These are phyloP conservation scores for Lepiota subincarnata DNA, from an alignment of 768 basidiomycete species.

Conservation along the genomic window DNA sequence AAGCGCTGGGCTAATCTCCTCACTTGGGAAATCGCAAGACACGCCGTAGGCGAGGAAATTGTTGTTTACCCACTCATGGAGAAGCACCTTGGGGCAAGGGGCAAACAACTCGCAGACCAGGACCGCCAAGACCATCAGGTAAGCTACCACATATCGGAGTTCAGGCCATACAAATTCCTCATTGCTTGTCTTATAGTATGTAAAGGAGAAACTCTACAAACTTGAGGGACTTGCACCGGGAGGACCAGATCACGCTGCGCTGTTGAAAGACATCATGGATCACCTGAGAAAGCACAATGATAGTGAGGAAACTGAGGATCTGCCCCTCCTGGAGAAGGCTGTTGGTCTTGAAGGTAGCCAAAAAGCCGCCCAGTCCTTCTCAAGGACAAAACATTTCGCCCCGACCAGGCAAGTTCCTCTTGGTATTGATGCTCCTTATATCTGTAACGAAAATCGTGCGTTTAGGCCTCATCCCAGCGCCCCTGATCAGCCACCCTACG, in stretches of 20 bases:
- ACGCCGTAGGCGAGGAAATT: conserved; percentile 50
- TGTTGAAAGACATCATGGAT: conserved; percentile 43
- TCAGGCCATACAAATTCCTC: not conserved
- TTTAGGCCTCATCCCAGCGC: conserved; percentile 19
- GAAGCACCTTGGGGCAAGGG: conserved; percentile 41
- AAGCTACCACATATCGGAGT: not conserved
- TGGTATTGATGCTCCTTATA: not conserved
- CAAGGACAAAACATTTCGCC: conserved; percentile 56
- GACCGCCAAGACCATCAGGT: conserved; percentile 46
- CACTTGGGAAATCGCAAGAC: conserved; percentile 47
- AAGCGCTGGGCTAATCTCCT: conserved; percentile 43
- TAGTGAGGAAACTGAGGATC: conserved; percentile 53
- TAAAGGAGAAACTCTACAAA: conserved; percentile 37
- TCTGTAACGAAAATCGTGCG: not conserved
- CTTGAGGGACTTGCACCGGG: conserved; percentile 44
- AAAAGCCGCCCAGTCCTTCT: conserved; percentile 44
- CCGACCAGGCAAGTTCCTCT: conserved; percentile 46
- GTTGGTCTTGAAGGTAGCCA: conserved; percentile 41
- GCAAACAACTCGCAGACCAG: conserved; percentile 36
- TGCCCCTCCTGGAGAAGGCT: conserved; percentile 47
- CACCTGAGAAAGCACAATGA: conserved; percentile 51
- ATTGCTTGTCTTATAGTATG: conserved; percentile 17
- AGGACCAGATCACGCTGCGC: conserved; percentile 35
- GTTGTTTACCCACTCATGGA: conserved; percentile 52
- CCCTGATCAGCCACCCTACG: conserved; percentile 57